Evolutionary conservation across 495 filamentous ascomycete genomes (phyloP), one percentile per base, ranked within the genome.

Genomic region (Xylona heveae): DNA sequence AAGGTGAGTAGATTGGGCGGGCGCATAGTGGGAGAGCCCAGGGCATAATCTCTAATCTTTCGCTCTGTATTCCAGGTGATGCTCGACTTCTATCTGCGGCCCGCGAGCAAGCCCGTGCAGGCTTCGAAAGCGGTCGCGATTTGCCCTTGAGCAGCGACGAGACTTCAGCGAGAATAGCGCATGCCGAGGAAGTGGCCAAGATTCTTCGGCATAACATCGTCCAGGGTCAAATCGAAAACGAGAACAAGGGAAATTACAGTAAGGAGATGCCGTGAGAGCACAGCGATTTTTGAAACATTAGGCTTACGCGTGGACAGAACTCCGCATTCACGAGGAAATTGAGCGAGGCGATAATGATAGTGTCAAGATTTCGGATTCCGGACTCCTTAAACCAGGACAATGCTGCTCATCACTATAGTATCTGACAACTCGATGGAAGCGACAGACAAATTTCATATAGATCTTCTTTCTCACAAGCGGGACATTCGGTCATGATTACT

Each of bases 321-420:
- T 97, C 31, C 59, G 68, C 10, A 92, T 97, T 44, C 88, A 93
- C 49, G 67, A 90, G 30, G 58, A 84, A 34, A 97, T 78, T 27
- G 88, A 95, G 52, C 62, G 79, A 21, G 82, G 84, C 19, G 79
- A 93, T 56, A 97, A 97, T 44, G 78, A 90, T 34, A 76, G 71
- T 5, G 66, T 90, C 42, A 83, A 80, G 51, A 45, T 68, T 34
- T 58, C 50, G 1, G 52, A 45, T 17, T 47, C 5, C 13, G 14
- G 32, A 17, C 6, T 6, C 7, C 8, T 16, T 22, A 5, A 6
- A 6, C 24, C 21, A 16, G 24, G 10, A 5, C 24, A 3, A 6
- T 19, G 32, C 7, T 25, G 23, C 23, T 25, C 23, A 8, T 25
- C 23, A n/a, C n/a, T n/a, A n/a, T n/a, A n/a, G n/a, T n/a, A n/a